Evolutionary conservation across 2,329 filamentous ascomycete species (phyloP), one percentile per base, ranked within the genome.

Genomic region (Fusarium piperis): DNA sequence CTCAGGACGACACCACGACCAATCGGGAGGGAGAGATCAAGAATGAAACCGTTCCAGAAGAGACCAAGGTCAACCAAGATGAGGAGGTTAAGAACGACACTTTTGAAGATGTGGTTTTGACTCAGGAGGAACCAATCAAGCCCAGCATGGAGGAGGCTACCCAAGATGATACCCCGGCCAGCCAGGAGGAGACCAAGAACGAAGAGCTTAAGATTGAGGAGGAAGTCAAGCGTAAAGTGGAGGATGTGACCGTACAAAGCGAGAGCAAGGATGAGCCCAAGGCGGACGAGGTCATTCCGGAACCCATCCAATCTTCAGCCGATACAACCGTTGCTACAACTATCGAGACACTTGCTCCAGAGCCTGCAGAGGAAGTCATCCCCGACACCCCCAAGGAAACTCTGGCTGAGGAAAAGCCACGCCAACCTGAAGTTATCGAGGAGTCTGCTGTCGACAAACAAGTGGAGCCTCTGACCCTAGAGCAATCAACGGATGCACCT

Each of bases 361-460:
- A 62, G 38, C 13, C 23, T 10, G 23, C 39, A 46, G 51, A 52
- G 20, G 32, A 67, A 52, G 16, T 16, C 53, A 23, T 33, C 16
- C 59, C 20, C 8, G 52, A 44, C 23, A 30, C 16, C 26, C 15
- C 36, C 11, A 26, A 53, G 30, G 62, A 62, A 32, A 38, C 33
- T 78, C 63, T 72, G 77, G 51, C 78, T 39, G 59, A 70, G 44
- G 58, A 69, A 51, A 44, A 51, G 28, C 20, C 52, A 23, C 26
- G 33, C 36, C 18, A 59, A 36, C 41, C 33, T 30, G 30, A 51
- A 13, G 41, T 23, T 12, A 38, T 9, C 4, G 16, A 59, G 20
- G 41, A 36, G 36, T 15, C 32, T 11, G 16, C 23, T 20, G 20
- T 36, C 18, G 32, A 53, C 18, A 53, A 53, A 15, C 32, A 23